Conservation (phyloP, 2,329 filamentous ascomycete genomes). For the Cucurbitaria berberidis region DNA sequence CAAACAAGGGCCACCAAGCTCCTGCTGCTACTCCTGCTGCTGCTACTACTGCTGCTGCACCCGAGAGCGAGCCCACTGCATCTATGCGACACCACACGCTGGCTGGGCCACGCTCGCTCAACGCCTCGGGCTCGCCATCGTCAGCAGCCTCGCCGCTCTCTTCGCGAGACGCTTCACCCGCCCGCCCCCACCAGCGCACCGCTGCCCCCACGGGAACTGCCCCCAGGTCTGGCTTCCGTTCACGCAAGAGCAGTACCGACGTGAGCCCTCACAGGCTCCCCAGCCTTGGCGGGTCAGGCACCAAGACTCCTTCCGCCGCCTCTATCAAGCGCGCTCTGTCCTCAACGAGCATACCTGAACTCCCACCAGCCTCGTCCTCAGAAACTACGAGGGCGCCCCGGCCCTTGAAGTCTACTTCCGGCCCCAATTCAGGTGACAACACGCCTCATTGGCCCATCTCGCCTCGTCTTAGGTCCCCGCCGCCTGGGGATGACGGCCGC, state of each 20-base stretch:
- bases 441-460: constrained; percentile 77
- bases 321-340: constrained; percentile 72
- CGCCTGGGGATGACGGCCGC: constrained; percentile 50
- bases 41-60: too few species aligned
- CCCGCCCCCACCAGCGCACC: constrained; percentile 42
- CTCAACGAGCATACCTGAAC: constrained; percentile 68
- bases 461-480: constrained; percentile 77
- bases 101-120: constrained; percentile 35
- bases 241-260: constrained; percentile 55
- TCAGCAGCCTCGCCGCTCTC: constrained; percentile 52
- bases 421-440: constrained; percentile 51
- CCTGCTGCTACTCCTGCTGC: constrained; percentile 17
- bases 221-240: constrained; percentile 40
- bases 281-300: constrained; percentile 40
- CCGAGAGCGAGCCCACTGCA: constrained; percentile 19
- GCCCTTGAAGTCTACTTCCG: constrained; percentile 67
- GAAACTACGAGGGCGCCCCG: constrained; percentile 69
- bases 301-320: constrained; percentile 64
- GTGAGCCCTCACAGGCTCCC: constrained; percentile 50
- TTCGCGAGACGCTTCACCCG: constrained; percentile 56
- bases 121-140: constrained; percentile 46
- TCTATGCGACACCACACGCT: constrained; percentile 35
- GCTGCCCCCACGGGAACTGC: constrained; percentile 22
- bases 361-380: constrained; percentile 62
- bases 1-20: constrained; percentile 17